Conservation (phyloP, 2,329 filamentous ascomycete species). For the Penicillium sp. region DNA sequence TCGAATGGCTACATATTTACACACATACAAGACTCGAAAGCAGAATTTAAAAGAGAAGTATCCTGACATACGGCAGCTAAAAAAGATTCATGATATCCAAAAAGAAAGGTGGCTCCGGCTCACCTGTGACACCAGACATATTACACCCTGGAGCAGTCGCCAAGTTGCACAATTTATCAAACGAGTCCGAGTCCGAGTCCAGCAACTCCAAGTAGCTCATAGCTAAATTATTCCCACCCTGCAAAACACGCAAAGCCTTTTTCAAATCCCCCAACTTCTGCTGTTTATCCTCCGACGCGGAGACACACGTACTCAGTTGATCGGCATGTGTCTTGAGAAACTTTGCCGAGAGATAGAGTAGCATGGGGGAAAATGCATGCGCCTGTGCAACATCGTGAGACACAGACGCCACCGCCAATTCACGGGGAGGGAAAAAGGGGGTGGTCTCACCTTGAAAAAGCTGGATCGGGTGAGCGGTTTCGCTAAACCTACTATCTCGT, state of each 20-base stretch:
- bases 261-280: slow-evolving; percentile 2
- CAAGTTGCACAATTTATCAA: not conserved
- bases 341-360: slow-evolving; percentile 10
- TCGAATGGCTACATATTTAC: not conserved
- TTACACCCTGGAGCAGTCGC: not conserved
- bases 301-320: not conserved
- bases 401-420: not conserved
- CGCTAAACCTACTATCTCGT: slow-evolving; percentile 14
- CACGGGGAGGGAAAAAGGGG: not conserved
- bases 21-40: not conserved
- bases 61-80: not conserved
- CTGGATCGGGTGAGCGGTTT: slow-evolving; percentile 7
- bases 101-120: not conserved
- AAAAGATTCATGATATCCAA: slow-evolving; percentile 1
- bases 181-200: not conserved
- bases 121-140: not conserved
- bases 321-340: slow-evolving; percentile 8
- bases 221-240: slow-evolving; percentile 6
- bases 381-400: slow-evolving; percentile 3
- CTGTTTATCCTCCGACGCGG: slow-evolving; percentile 3
- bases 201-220: slow-evolving; percentile 2
- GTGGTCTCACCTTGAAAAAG: slow-evolving; percentile 12
- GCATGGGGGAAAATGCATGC: slow-evolving; percentile 8
- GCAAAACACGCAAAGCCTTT: slow-evolving; percentile 2
- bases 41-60: no score